A percentile compares a stretch with the other conserved stretches of the same genome.
These are phyloP conservation scores for Pyracantha coccinea DNA, from an alignment of 331 rosid species.

Conservation along the genomic window DNA sequence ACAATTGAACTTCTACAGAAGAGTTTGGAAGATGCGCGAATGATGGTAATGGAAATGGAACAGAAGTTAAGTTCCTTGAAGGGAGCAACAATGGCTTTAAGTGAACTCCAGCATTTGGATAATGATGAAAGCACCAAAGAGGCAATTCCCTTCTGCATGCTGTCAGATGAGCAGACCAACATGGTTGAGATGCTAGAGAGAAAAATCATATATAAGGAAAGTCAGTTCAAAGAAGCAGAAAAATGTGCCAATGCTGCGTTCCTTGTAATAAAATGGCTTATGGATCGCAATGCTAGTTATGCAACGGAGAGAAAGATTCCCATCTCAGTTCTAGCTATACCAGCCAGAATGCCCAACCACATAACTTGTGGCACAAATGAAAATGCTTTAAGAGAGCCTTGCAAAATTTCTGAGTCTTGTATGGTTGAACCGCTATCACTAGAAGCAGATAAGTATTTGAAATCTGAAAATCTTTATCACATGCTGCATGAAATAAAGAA, in stretches of 20 bases:
- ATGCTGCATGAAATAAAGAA: conserved; percentile 38
- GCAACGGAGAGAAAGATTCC: conserved; percentile 18
- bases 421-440: conserved; percentile 15
- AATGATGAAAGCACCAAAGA: conserved; percentile 28
- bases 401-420: conserved; percentile 18
- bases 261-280: conserved; percentile 50
- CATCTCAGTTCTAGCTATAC: conserved; percentile 22
- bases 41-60: conserved; percentile 61
- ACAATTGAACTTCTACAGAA: conserved; percentile 54
- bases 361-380: conserved; percentile 20
- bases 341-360: conserved; percentile 17
- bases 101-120: conserved; percentile 43
- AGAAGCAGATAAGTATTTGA: conserved; percentile 16
- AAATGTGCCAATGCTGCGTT: conserved; percentile 47
- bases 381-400: conserved; percentile 26
- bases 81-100: conserved; percentile 65
- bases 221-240: conserved; percentile 40
- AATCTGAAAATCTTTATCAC: conserved; percentile 23
- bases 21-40: conserved; percentile 79
- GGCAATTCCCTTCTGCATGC: conserved; percentile 27
- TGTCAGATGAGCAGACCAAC: conserved; percentile 40
- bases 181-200: conserved; percentile 32
- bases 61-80: conserved; percentile 64
- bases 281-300: conserved; percentile 28
- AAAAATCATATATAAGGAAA: conserved; percentile 31